Evolutionary conservation across 2,329 filamentous ascomycete species (phyloP).

Genomic region (Monilinia laxa): DNA sequence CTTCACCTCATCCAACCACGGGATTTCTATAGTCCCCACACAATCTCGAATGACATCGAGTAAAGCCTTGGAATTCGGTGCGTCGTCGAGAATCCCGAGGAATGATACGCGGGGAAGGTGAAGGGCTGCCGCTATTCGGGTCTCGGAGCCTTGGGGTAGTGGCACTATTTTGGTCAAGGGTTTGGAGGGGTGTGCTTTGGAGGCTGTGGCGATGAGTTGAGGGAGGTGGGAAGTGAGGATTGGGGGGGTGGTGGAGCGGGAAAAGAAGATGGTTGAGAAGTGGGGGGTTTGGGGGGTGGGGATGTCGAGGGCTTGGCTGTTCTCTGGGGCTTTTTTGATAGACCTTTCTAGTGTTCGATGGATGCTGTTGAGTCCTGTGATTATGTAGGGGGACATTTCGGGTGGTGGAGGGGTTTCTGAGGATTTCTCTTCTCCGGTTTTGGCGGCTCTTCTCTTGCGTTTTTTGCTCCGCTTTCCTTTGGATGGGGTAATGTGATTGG

Average conservation of each 20-base stretch:
- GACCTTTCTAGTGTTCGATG: conserved; percentile 52
- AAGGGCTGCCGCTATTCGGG: conserved; percentile 55
- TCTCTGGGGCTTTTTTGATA: conserved; percentile 22
- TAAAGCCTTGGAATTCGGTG: conserved; percentile 57
- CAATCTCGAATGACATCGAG: conserved; percentile 54
- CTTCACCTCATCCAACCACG: conserved; percentile 54
- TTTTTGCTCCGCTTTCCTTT: conserved; percentile 60
- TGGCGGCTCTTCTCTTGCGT: conserved; percentile 47
- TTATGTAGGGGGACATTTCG: conserved; percentile 56
- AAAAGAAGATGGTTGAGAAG: conserved; percentile 55
- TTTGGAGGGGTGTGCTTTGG: conserved; percentile 43
- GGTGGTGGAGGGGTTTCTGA: conserved; percentile 45
- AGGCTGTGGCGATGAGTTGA: conserved; percentile 53
- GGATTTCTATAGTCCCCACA: conserved; percentile 52
- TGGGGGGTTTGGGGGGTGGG: conserved; percentile 11
- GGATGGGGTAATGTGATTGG: conserved; percentile 53
- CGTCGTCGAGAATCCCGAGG: conserved; percentile 56
- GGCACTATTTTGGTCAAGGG: conserved; percentile 58
- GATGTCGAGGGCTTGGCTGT: neutral
- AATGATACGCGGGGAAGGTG: conserved; percentile 64
- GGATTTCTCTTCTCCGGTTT: conserved; percentile 27
- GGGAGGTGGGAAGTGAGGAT: conserved; percentile 61
- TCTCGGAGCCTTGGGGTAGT: conserved; percentile 59
- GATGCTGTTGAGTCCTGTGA: conserved; percentile 65
- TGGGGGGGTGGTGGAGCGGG: conserved; percentile 56